A percentile compares a stretch with the other conserved stretches of the same genome.
These are phyloP conservation scores for Coemansia sp. DNA, from an alignment of 192 early-diverging fungal genomes.

Conservation along the genomic window DNA sequence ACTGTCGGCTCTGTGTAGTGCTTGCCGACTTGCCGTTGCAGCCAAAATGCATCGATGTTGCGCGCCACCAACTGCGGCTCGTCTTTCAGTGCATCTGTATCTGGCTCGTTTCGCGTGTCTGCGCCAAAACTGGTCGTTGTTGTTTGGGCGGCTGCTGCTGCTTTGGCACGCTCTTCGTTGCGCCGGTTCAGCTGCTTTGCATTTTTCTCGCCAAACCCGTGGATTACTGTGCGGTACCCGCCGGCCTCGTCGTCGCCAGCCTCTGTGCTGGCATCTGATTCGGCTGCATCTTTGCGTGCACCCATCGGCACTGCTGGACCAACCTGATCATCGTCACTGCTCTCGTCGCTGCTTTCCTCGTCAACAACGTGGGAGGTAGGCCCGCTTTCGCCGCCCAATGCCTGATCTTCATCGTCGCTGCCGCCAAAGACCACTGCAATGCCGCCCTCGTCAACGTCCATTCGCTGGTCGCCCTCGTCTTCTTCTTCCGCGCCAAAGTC, in stretches of 20 bases:
- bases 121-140: conserved; percentile 19
- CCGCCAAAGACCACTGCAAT: conserved; percentile 97
- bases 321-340: conserved; percentile 32
- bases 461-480: conserved; percentile 55
- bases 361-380: conserved; percentile 53
- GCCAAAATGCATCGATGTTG: conserved; percentile 97
- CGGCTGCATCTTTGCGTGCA: conserved; percentile 1
- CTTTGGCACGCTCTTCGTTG: conserved; percentile 35
- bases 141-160: conserved; percentile 14
- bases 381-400: conserved; percentile 53
- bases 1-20: conserved; percentile 81
- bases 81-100: background rate
- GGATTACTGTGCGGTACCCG: conserved; percentile 42
- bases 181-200: conserved; percentile 28
- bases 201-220: conserved; percentile 38
- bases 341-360: conserved; percentile 18
- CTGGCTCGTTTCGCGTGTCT: background rate
- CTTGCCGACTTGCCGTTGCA: conserved; percentile 82
- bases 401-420: conserved; percentile 80
- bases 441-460: conserved; percentile 63
- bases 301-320: background rate
- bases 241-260: conserved; percentile 23
- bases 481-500: conserved; percentile 62
- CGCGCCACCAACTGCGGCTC: conserved; percentile 60
- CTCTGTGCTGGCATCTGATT: conserved; percentile 10